A percentile compares a stretch with the other conserved stretches of the same genome.
These are phyloP conservation scores for Lagenaria siceraria DNA, from an alignment of 306 rosid species.

Conservation along the genomic window DNA sequence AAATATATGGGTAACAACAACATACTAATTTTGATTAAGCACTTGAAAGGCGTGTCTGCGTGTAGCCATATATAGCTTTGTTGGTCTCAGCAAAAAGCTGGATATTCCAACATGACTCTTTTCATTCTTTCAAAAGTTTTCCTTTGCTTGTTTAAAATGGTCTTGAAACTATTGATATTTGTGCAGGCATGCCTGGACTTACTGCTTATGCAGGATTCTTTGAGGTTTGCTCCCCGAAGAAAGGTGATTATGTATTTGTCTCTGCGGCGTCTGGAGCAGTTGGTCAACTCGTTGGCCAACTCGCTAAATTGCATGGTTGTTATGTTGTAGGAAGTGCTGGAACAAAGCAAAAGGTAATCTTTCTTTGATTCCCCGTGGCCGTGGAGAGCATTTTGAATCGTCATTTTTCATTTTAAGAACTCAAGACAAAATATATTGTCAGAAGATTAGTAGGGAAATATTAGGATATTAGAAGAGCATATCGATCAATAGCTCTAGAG, in stretches of 20 bases:
- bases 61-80: not conserved
- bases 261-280: conserved; percentile 47
- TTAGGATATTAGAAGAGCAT: not conserved
- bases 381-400: not conserved
- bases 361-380: not conserved
- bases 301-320: conserved; percentile 39
- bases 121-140: not conserved
- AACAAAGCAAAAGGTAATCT: conserved; percentile 25
- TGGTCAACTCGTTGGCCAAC: conserved; percentile 43
- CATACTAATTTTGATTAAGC: not conserved
- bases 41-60: not conserved
- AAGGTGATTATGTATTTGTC: conserved; percentile 31
- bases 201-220: conserved; percentile 35
- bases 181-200: conserved; percentile 36
- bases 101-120: not conserved
- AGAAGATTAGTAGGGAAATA: not conserved
- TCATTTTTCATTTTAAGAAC: not conserved
- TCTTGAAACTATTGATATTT: not conserved
- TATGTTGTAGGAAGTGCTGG: conserved; percentile 40
- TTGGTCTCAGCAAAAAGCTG: not conserved
- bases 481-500: not conserved
- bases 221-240: conserved; percentile 36
- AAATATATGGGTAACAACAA: not conserved
- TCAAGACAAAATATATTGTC: not conserved
- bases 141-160: not conserved